Evolutionary conservation across 2,329 filamentous ascomycete genomes (phyloP).

Genomic region (Orbilia oligospora): DNA sequence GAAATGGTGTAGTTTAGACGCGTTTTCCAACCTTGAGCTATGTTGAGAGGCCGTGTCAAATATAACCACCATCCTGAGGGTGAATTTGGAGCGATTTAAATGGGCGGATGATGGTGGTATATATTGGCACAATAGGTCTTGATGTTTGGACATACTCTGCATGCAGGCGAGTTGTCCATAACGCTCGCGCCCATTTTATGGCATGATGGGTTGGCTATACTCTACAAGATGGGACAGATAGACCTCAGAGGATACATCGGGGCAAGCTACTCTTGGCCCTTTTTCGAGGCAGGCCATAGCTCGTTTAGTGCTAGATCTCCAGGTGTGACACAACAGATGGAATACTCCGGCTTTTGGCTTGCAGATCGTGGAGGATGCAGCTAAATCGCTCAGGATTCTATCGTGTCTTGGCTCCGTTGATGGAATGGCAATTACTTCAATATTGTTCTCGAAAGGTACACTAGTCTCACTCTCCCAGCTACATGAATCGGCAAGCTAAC

Average conservation of each 20-base stretch:
- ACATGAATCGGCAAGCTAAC: background rate
- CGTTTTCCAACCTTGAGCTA: constrained; percentile 17
- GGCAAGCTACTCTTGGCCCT: constrained; percentile 30
- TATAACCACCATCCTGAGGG: background rate
- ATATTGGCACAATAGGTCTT: constrained; percentile 7
- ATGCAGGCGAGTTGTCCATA: constrained; percentile 29
- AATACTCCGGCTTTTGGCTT: background rate
- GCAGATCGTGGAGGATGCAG: constrained; percentile 14
- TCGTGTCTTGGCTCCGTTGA: constrained; percentile 28
- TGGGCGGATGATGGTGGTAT: background rate
- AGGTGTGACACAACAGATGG: constrained; percentile 21
- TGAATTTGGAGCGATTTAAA: background rate
- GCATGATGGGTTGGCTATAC: background rate
- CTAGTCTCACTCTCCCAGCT: too few species aligned
- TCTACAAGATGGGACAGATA: constrained; percentile 22
- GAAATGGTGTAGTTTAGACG: constrained; percentile 46
- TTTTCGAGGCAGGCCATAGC: constrained; percentile 23
- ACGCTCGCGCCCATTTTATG: background rate
- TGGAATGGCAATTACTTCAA: constrained; percentile 19
- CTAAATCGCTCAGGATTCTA: constrained; percentile 7
- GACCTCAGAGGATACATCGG: constrained; percentile 20
- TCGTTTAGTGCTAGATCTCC: constrained; percentile 43
- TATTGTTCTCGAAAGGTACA: constrained; percentile 39
- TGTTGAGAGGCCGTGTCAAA: constrained; percentile 17
- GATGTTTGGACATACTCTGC: constrained; percentile 18